phyloP scores from a whole-genome alignment of 371 early-diverging fungal genomes.

The Mortierella sp. region DNA sequence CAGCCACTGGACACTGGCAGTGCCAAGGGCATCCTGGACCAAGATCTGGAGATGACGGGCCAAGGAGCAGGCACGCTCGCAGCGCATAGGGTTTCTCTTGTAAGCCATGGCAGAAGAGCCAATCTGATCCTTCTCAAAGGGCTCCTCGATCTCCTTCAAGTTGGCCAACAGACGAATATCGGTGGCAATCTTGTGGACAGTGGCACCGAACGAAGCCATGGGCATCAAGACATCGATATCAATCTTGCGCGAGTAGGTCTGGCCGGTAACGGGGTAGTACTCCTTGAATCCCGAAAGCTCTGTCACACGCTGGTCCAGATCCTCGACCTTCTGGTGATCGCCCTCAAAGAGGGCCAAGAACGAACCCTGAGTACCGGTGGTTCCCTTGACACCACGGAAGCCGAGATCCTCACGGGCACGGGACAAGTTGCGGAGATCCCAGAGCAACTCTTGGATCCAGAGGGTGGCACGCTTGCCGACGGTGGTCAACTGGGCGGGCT shows the following conservation, averaged over 20 bases:
- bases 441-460: constrained; percentile 96
- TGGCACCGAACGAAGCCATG: constrained; percentile 93
- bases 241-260: constrained; percentile 98
- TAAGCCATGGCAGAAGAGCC: constrained; percentile 99
- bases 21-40: constrained; percentile 88
- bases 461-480: constrained; percentile 98
- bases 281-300: constrained; percentile 90
- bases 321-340: constrained; percentile 94
- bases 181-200: constrained; percentile 97
- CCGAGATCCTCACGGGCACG: constrained; percentile 91
- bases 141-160: constrained; percentile 98
- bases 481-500: constrained; percentile 98
- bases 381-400: constrained; percentile 98
- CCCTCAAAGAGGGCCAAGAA: constrained; percentile 97
- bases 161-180: constrained; percentile 97
- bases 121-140: constrained; percentile 98
- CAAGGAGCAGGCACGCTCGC: constrained; percentile 96
- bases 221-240: constrained; percentile 93
- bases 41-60: constrained; percentile 97
- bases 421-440: constrained; percentile 95
- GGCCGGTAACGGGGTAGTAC: constrained; percentile 95
- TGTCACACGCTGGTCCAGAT: constrained; percentile 91
- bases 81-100: constrained; percentile 99
- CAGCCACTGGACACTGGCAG: constrained; percentile 95
- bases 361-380: constrained; percentile 98